phyloP scores from a whole-genome alignment of 176 grass and related monocot species.

The Calamus simplicifolius region DNA sequence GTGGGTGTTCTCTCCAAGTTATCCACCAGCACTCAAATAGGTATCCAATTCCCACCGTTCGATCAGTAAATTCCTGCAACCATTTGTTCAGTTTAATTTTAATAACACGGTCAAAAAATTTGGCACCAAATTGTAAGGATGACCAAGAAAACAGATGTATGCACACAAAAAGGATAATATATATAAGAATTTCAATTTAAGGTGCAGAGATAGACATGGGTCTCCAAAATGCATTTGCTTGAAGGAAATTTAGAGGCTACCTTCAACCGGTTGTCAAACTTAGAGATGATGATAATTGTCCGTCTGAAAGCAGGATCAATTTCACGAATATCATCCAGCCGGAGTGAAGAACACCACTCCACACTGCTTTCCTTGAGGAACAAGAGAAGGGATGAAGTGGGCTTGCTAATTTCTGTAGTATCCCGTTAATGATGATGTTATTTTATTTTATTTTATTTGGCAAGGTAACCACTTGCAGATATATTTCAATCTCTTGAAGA shows the following conservation, averaged over 20 bases:
- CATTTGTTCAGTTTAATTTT: conserved; percentile 13
- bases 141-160: no score
- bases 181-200: no score
- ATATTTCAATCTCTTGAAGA: no score
- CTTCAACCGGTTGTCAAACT: conserved; percentile 96
- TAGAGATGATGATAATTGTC: conserved; percentile 81
- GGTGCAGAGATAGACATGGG: no score
- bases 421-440: no score
- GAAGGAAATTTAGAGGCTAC: conserved; percentile 19
- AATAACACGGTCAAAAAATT: no score
- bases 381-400: conserved; percentile 79
- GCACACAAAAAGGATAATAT: no score
- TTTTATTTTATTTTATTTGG: no score
- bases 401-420: conserved; percentile 64
- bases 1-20: conserved; percentile 87
- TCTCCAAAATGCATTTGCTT: no score
- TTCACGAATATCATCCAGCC: conserved; percentile 81
- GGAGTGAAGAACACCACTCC: conserved; percentile 92
- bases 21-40: conserved; percentile 79
- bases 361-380: conserved; percentile 99
- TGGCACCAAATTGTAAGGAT: no score
- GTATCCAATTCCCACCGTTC: conserved; percentile 84
- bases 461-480: no score
- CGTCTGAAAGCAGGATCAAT: conserved; percentile 89
- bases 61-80: conserved; percentile 83